Conservation (phyloP, 1,139 yeast genomes). For the Taiozyma sp. region DNA sequence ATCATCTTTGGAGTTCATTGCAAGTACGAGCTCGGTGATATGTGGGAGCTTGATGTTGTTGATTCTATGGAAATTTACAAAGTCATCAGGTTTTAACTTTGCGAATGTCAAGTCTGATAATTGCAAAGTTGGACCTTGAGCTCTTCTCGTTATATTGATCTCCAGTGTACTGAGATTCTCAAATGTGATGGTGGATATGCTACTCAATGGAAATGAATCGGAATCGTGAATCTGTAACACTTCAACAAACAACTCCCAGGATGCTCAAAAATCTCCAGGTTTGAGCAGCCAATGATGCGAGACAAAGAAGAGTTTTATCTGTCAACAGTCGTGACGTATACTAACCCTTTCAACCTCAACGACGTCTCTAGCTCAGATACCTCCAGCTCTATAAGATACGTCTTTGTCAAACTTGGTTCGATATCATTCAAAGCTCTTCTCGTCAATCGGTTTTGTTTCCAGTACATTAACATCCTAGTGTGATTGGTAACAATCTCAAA, state of each 20-base stretch:
- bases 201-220: not conserved
- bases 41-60: not conserved
- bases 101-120: not conserved
- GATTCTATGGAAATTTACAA: not conserved
- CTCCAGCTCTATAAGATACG: not conserved
- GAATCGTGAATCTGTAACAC: not conserved
- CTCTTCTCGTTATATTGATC: not conserved
- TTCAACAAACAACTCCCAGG: not conserved
- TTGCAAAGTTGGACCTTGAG: not conserved
- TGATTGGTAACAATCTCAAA: not conserved
- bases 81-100: not conserved
- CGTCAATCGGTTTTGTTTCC: not conserved
- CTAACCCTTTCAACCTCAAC: not conserved
- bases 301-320: not conserved
- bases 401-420: not conserved
- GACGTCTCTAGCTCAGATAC: not conserved
- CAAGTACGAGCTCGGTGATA: not conserved
- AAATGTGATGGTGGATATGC: not conserved
- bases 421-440: not conserved
- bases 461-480: not conserved
- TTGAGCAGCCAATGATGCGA: not conserved
- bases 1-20: not conserved
- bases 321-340: no score
- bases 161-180: not conserved
- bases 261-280: not conserved